phyloP scores from a whole-genome alignment of 2,329 filamentous ascomycete genomes.

The Penicillium sp. region DNA sequence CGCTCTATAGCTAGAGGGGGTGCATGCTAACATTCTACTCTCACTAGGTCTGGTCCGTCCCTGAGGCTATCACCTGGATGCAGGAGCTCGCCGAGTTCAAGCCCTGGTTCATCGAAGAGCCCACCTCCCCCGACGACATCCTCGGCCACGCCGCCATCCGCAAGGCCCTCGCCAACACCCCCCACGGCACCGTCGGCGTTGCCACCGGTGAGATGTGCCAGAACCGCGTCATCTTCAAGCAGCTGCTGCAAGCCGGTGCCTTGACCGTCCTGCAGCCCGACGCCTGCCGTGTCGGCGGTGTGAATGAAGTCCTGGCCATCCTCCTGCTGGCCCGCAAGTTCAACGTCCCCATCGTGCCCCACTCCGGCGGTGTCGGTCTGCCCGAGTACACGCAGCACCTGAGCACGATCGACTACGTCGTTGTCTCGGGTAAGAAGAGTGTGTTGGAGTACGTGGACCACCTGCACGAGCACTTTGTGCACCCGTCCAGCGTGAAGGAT shows the following conservation, averaged over 20 bases:
- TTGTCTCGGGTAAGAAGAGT: slow-evolving; percentile 76
- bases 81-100: slow-evolving; percentile 77
- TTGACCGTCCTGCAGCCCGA: slow-evolving; percentile 90
- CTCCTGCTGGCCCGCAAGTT: slow-evolving; percentile 73
- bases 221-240: slow-evolving; percentile 93
- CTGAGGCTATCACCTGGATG: slow-evolving; percentile 88
- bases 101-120: slow-evolving; percentile 89
- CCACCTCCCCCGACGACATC: slow-evolving; percentile 85
- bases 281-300: slow-evolving; percentile 83
- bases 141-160: slow-evolving; percentile 84
- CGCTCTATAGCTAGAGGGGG: too few relatives aligned
- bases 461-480: slow-evolving; percentile 87
- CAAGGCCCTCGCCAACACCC: slow-evolving; percentile 66
- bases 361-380: slow-evolving; percentile 85
- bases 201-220: slow-evolving; percentile 95
- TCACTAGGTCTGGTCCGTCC: slow-evolving; percentile 74
- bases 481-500: slow-evolving; percentile 77
- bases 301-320: slow-evolving; percentile 91
- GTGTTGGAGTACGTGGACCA: slow-evolving; percentile 92
- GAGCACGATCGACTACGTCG: slow-evolving; percentile 89
- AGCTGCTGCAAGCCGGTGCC: slow-evolving; percentile 75
- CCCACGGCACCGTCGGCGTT: slow-evolving; percentile 69
- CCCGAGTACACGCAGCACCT: slow-evolving; percentile 94
- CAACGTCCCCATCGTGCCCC: slow-evolving; percentile 79
- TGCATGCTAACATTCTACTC: not conserved